Evolutionary conservation across 148 eudicot genomes (phyloP), one percentile per base, ranked within the genome.

Genomic region (Silene conica): DNA sequence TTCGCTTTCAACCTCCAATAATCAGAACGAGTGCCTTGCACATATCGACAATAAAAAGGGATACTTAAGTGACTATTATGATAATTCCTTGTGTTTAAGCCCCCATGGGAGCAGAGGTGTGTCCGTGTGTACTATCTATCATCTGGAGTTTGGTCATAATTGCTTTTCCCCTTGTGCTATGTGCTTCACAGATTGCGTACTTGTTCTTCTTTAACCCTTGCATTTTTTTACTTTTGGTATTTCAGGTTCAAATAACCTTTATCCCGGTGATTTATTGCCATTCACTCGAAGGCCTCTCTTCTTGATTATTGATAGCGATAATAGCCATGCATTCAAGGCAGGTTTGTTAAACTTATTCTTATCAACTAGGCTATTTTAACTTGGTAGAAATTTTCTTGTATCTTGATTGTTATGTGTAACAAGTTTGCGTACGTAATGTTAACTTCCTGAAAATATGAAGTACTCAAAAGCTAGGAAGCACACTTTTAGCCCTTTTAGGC

Each of bases 291-390:
- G 82, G 73, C 99, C 97, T 45, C 84, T 89, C 71, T 95, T 95
- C 85, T 74, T 95, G 73, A 83, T 95, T 75, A 82, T 95, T 72
- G 99, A 95, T 79, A 95, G 99, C 77, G 96, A 95, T 79, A 89
- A 77, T 85, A 95, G 99, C 97, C 89, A 89, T 85, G 93, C 97
- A 88, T 95, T 95, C 96, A 95, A 95, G 99, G 99, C 99, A 95
- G 99, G 99, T 95, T 95, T 95, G 96, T 95, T 84, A 86, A 80
- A 86, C 87, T 90, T 83, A 63, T 70, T 73, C 73, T 75, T 15
- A 34, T 60, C 45, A 78, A 70, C 50, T 73, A 71, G 77, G 72
- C 68, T 74, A 25, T 54, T 22, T 23, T 57, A 5, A 46, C 54
- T 70, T n/a, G 72, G 60, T 70, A 63, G 26, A 46, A 22, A 31